Conservation (phyloP, 2,329 filamentous ascomycete species). For the Purpureocillium takamizusanense region DNA sequence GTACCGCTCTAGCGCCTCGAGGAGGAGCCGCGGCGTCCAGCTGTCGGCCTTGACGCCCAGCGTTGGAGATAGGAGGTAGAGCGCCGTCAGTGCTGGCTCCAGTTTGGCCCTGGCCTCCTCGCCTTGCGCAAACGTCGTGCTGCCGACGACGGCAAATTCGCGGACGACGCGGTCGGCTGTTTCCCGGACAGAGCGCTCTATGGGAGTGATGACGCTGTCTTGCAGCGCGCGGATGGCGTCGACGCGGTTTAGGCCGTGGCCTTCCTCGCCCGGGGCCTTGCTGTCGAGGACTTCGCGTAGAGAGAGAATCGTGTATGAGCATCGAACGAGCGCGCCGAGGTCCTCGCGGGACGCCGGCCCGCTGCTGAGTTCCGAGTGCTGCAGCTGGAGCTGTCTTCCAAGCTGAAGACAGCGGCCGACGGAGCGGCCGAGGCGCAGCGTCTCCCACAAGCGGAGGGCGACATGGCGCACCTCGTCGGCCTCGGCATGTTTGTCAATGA, state of each 20-base stretch:
- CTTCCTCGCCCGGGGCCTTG: constrained; percentile 63
- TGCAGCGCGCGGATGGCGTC: constrained; percentile 63
- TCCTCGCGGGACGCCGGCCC: constrained; percentile 51
- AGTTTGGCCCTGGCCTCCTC: constrained; percentile 70
- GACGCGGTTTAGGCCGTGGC: constrained; percentile 65
- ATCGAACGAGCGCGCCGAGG: constrained; percentile 71
- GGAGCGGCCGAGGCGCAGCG: constrained; percentile 65
- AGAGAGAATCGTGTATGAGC: constrained; percentile 68
- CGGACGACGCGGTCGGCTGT: constrained; percentile 70
- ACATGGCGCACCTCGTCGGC: constrained; percentile 75
- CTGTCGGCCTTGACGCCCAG: constrained; percentile 41
- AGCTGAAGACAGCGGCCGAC: constrained; percentile 73
- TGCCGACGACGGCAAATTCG: constrained; percentile 64
- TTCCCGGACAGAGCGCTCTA: constrained; percentile 65
- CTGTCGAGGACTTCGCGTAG: constrained; percentile 64
- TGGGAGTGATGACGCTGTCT: constrained; percentile 58
- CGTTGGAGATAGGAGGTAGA: constrained; percentile 75
- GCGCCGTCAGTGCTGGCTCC: constrained; percentile 62
- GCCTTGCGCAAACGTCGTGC: constrained; percentile 50
- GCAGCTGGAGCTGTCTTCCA: constrained; percentile 78
- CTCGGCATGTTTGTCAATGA: constrained; percentile 74
- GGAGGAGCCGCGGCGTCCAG: constrained; percentile 60
- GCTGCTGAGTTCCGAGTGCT: constrained; percentile 56
- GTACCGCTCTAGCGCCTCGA: constrained; percentile 72
- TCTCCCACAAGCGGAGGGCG: constrained; percentile 70